These are phyloP conservation scores for Taphrina confusa DNA, from an alignment of 1,139 yeast genomes.

Conservation along the genomic window DNA sequence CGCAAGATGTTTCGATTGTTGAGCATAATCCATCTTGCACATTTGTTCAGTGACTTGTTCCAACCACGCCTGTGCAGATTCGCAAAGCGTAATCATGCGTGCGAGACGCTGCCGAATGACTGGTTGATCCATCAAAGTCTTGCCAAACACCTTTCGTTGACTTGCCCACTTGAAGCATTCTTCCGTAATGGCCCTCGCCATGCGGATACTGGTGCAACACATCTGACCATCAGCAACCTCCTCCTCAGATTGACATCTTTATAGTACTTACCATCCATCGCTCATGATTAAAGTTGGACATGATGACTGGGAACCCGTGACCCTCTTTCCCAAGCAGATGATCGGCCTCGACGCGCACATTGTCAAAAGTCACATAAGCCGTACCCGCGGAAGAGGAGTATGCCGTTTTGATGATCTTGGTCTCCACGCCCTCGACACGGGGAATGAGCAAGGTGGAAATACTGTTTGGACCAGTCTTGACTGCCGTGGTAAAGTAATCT, in stretches of 20 bases:
- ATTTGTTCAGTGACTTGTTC: conserved; percentile 49
- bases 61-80: conserved; percentile 50
- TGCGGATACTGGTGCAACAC: conserved; percentile 49
- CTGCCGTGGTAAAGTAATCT: conserved; percentile 52
- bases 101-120: conserved; percentile 53
- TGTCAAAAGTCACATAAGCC: conserved; percentile 50
- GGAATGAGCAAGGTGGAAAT: conserved; percentile 51
- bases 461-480: conserved; percentile 51
- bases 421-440: conserved; percentile 48
- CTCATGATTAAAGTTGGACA: conserved; percentile 53
- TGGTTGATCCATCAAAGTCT: conserved; percentile 50
- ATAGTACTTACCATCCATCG: conserved; percentile 43
- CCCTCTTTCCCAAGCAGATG: conserved; percentile 51
- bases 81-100: conserved; percentile 50
- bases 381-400: conserved; percentile 51
- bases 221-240: conserved; percentile 44
- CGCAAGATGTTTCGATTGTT: conserved; percentile 50
- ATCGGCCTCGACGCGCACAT: conserved; percentile 53
- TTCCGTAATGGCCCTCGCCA: conserved; percentile 51
- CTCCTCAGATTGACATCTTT: background rate
- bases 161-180: conserved; percentile 50
- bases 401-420: conserved; percentile 49
- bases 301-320: conserved; percentile 51
- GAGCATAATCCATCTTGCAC: conserved; percentile 43
- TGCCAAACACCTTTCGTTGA: conserved; percentile 52